Evolutionary conservation across 2,329 filamentous ascomycete genomes (phyloP).

Genomic region (Fusarium sterilihyphosum): DNA sequence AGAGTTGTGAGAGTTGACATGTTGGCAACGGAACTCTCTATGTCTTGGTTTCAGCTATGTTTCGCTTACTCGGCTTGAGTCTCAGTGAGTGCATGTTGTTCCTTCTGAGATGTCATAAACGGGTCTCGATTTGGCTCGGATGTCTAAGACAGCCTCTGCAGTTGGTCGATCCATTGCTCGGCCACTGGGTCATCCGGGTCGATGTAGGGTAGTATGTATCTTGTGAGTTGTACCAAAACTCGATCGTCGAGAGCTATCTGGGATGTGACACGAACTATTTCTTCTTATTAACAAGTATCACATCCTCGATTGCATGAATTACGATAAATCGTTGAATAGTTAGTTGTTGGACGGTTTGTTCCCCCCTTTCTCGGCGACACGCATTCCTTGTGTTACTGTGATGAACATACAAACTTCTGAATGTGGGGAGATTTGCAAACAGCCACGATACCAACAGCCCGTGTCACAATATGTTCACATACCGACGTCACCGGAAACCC

Average conservation of each 20-base stretch:
- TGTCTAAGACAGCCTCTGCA: conserved; percentile 20
- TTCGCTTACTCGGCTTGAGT: conserved; percentile 26
- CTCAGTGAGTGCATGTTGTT: conserved; percentile 1
- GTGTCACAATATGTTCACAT: conserved; percentile 18
- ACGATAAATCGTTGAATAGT: not conserved
- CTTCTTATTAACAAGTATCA: not conserved
- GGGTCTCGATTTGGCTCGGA: conserved; percentile 1
- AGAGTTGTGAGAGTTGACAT: conserved; percentile 21
- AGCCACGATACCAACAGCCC: conserved; percentile 34
- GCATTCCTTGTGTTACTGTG: conserved; percentile 28
- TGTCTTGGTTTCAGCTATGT: conserved; percentile 38
- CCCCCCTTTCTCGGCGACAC: conserved; percentile 25
- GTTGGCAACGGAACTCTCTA: conserved; percentile 8
- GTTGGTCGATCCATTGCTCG: conserved; percentile 6
- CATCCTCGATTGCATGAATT: not conserved
- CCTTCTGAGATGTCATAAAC: conserved; percentile 29
- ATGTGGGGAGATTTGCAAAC: conserved; percentile 22
- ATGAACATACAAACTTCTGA: conserved; percentile 9
- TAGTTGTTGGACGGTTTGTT: not conserved
- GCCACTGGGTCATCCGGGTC: not conserved
- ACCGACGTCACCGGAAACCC: conserved; percentile 13
- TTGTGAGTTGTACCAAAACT: not conserved
- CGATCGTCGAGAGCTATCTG: not conserved
- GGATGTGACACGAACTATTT: conserved; percentile 2
- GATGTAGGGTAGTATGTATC: conserved; percentile 28